These are phyloP conservation scores for Daldinia loculata DNA, from an alignment of 495 filamentous ascomycete genomes.

Conservation along the genomic window DNA sequence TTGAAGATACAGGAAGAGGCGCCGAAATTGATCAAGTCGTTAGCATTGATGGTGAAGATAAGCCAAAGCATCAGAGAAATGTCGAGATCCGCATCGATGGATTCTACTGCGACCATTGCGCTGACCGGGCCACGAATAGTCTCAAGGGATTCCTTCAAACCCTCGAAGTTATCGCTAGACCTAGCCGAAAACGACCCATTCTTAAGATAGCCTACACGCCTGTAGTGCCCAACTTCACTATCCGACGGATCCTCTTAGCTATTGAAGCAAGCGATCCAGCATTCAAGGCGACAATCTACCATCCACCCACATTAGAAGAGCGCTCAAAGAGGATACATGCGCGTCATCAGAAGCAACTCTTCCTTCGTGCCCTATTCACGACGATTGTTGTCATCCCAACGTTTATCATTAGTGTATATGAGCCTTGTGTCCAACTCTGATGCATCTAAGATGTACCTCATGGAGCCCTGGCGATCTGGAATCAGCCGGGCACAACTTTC, in stretches of 20 bases:
- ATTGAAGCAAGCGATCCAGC: conserved; percentile 70
- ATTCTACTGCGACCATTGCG: conserved; percentile 89
- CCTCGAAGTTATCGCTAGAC: conserved; percentile 58
- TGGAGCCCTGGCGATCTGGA: conserved; percentile 74
- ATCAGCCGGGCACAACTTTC: conserved; percentile 83
- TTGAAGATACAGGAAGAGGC: conserved; percentile 86
- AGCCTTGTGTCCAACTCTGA: conserved; percentile 71
- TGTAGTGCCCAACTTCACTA: conserved; percentile 72
- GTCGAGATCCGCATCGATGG: conserved; percentile 77
- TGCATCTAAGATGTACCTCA: conserved; percentile 66
- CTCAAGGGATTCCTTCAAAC: conserved; percentile 50
- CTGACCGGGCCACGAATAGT: conserved; percentile 63
- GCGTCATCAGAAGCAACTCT: conserved; percentile 67
- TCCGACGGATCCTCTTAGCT: conserved; percentile 73
- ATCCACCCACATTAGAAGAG: conserved; percentile 86
- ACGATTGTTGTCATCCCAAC: conserved; percentile 83
- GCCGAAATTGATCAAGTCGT: conserved; percentile 65
- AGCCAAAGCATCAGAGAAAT: conserved; percentile 56
- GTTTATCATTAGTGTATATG: conserved; percentile 94
- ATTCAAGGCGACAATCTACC: conserved; percentile 75
- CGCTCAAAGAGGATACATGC: conserved; percentile 75
- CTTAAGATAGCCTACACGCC: conserved; percentile 77
- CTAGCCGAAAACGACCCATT: conserved; percentile 64
- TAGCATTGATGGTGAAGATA: conserved; percentile 35
- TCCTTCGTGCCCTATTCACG: conserved; percentile 73